Evolutionary conservation across 768 basidiomycete genomes (phyloP).

Genomic region (Baorangia bicolor): DNA sequence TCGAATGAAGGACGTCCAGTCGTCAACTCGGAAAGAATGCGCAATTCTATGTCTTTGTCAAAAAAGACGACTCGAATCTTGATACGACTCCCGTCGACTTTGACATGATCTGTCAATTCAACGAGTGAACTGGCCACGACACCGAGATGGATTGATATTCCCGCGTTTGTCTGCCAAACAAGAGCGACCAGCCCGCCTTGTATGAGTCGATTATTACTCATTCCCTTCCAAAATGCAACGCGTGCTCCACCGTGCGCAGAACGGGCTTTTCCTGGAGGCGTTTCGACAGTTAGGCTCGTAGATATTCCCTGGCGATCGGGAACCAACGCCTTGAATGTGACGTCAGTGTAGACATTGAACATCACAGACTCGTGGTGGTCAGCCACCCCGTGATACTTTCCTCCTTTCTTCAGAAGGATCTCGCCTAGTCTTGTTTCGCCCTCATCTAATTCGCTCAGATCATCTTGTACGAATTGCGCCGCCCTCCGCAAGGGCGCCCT

Average conservation of each 20-base stretch:
- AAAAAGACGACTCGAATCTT: conserved; percentile 60
- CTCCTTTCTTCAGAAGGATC: conserved; percentile 52
- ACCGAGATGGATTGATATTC: conserved; percentile 53
- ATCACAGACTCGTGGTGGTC: conserved; percentile 49
- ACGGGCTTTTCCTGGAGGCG: conserved; percentile 59
- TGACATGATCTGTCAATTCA: conserved; percentile 49
- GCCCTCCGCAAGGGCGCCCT: conserved; percentile 56
- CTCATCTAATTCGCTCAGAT: conserved; percentile 32
- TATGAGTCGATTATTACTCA: conserved; percentile 55
- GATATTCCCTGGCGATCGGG: conserved; percentile 56
- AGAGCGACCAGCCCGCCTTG: conserved; percentile 66
- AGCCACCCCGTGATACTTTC: conserved; percentile 50
- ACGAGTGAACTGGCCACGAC: conserved; percentile 41
- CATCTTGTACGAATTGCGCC: conserved; percentile 47
- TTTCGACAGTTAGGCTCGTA: conserved; percentile 43
- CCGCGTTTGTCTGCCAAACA: conserved; percentile 40
- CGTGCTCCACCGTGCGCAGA: conserved; percentile 38
- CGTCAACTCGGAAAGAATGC: conserved; percentile 40
- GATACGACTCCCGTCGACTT: conserved; percentile 34
- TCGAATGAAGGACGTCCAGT: conserved; percentile 24
- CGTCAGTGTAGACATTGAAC: conserved; percentile 63
- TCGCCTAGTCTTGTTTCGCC: conserved; percentile 41
- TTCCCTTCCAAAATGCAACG: conserved; percentile 58
- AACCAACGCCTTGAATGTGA: conserved; percentile 44
- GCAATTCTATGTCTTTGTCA: conserved; percentile 54